Evolutionary conservation across 495 filamentous ascomycete species (phyloP).

Genomic region (Eremomyces bilateralis): DNA sequence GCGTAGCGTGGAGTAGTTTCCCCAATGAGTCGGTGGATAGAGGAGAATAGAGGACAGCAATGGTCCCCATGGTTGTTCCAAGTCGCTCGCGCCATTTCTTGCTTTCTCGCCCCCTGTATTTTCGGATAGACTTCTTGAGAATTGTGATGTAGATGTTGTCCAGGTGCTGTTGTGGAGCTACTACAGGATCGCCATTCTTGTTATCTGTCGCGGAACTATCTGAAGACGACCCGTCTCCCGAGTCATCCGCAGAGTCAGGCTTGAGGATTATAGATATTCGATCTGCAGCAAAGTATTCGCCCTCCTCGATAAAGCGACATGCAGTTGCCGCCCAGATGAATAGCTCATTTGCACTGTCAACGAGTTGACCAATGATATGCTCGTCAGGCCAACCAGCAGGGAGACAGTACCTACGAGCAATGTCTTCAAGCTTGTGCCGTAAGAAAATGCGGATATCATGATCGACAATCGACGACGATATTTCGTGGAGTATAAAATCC

Average conservation of each 20-base stretch:
- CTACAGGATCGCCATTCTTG: too few relatives aligned
- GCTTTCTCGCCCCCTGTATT: conserved; percentile 1
- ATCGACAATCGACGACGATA: too few relatives aligned
- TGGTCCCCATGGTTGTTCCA: neutral
- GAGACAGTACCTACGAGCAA: neutral
- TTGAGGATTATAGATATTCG: neutral
- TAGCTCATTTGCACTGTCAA: neutral
- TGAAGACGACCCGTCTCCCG: too few relatives aligned
- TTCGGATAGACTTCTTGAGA: neutral
- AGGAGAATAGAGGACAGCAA: neutral
- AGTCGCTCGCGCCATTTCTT: neutral
- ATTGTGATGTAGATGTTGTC: neutral
- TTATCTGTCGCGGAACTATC: too few relatives aligned
- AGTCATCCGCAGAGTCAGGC: too few relatives aligned
- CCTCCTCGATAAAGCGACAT: too few relatives aligned
- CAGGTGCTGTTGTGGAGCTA: neutral
- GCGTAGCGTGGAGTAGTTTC: neutral
- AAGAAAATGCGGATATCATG: conserved; percentile 4
- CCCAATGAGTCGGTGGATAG: conserved; percentile 1
- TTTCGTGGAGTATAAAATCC: conserved; percentile 12
- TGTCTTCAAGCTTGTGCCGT: neutral
- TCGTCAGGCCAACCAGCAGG: too few relatives aligned
- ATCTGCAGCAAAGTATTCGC: neutral
- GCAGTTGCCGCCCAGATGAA: too few relatives aligned
- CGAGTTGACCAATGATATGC: neutral